phyloP scores from a whole-genome alignment of 148 eudicot genomes.

The Chenopodium album region DNA sequence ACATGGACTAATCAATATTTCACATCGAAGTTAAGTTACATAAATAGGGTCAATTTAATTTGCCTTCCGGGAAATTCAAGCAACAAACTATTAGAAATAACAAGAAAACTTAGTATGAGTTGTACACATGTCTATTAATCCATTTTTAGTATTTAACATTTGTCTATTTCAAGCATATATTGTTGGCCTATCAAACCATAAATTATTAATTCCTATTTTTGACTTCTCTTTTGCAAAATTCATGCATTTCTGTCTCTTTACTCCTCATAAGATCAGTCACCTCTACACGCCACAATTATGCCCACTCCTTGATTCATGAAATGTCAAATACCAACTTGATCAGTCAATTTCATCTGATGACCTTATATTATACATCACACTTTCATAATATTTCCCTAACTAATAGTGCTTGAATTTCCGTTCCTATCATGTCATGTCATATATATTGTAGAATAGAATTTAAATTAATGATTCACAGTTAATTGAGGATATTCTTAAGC shows the following conservation, averaged over 20 bases:
- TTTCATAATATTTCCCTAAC: background rate
- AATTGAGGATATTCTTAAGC: background rate
- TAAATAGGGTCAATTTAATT: background rate
- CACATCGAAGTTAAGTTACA: background rate
- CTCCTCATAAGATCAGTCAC: constrained; percentile 4
- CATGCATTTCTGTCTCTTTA: background rate
- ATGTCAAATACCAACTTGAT: background rate
- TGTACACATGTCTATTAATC: constrained; percentile 20
- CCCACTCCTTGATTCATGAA: background rate
- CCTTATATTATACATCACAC: background rate
- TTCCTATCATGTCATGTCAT: background rate
- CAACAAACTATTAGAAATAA: constrained; percentile 1
- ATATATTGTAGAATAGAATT: background rate
- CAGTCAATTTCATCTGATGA: constrained; percentile 14
- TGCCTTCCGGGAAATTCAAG: constrained; percentile 12
- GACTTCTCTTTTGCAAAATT: constrained; percentile 5
- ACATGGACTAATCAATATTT: background rate
- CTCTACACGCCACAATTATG: background rate
- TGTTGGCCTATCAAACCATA: constrained; percentile 1
- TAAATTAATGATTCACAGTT: background rate
- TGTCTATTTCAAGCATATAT: constrained; percentile 4
- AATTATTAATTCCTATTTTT: background rate
- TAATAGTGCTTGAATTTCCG: background rate
- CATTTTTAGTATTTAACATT: background rate
- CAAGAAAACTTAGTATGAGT: constrained; percentile 8